Evolutionary conservation across 2,329 filamentous ascomycete genomes (phyloP).

Genomic region (Pseudocercospora vitis): DNA sequence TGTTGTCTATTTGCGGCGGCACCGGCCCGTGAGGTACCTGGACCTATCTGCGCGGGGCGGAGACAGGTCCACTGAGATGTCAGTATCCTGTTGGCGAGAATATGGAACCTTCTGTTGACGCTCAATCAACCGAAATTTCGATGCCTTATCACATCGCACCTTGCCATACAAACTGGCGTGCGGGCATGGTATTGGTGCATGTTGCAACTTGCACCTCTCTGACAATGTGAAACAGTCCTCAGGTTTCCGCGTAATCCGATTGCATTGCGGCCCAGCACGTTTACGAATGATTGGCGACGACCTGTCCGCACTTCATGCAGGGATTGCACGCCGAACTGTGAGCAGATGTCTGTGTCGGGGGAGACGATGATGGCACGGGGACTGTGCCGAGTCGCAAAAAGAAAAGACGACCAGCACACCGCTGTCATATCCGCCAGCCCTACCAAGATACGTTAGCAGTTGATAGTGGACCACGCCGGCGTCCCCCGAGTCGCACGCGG

Average conservation of each 20-base stretch:
- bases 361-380: not conserved
- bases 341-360: conserved; percentile 3
- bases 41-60: not conserved
- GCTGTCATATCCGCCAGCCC: not conserved
- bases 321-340: not conserved
- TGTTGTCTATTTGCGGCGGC: not conserved
- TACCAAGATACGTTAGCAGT: not conserved
- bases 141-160: not conserved
- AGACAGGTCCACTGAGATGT: not conserved
- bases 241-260: conserved; percentile 1
- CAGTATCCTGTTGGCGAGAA: not conserved
- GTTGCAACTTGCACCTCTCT: not conserved
- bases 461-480: conserved; percentile 1
- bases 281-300: conserved; percentile 14
- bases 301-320: not conserved
- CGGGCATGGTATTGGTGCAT: not conserved
- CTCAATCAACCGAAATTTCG: no score
- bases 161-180: not conserved
- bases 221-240: not conserved
- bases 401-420: not conserved
- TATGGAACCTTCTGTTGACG: not conserved
- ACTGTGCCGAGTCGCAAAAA: not conserved
- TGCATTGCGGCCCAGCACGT: conserved; percentile 10
- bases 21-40: not conserved
- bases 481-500: not conserved